phyloP scores from a whole-genome alignment of 2,329 filamentous ascomycete species.

The Apiospora saccharicola region DNA sequence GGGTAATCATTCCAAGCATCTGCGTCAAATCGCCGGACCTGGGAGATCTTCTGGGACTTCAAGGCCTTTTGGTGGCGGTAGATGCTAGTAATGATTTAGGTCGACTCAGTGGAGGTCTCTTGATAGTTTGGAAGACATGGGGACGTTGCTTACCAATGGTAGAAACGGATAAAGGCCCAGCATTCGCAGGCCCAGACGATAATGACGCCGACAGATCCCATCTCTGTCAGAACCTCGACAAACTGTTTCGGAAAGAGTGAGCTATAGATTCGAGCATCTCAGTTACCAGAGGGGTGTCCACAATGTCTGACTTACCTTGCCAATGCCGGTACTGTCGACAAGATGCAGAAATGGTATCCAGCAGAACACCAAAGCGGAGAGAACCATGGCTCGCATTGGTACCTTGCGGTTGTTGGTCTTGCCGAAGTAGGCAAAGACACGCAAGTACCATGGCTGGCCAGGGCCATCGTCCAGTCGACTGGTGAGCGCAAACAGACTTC shows the following conservation, averaged over 20 bases:
- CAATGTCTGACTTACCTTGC: neutral
- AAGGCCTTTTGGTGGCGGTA: slow-evolving; percentile 35
- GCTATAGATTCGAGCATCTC: slow-evolving; percentile 19
- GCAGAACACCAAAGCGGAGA: slow-evolving; percentile 47
- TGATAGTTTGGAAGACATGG: neutral
- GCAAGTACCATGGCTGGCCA: slow-evolving; percentile 36
- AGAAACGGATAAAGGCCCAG: slow-evolving; percentile 49
- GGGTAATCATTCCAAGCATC: slow-evolving; percentile 44
- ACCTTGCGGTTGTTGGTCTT: slow-evolving; percentile 43
- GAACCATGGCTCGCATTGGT: slow-evolving; percentile 47
- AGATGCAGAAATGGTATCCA: slow-evolving; percentile 53
- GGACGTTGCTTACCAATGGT: slow-evolving; percentile 40
- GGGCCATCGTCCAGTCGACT: slow-evolving; percentile 39
- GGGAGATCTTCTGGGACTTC: slow-evolving; percentile 33
- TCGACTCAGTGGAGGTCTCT: neutral
- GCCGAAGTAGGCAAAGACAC: slow-evolving; percentile 41
- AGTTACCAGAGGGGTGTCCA: neutral
- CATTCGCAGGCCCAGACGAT: slow-evolving; percentile 52
- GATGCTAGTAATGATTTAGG: slow-evolving; percentile 29
- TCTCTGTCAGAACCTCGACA: slow-evolving; percentile 47
- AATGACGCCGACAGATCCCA: slow-evolving; percentile 46
- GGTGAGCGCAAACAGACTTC: slow-evolving; percentile 43
- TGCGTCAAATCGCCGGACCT: slow-evolving; percentile 38
- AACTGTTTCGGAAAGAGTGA: slow-evolving; percentile 38
- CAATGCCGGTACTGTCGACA: slow-evolving; percentile 28